Conservation (phyloP, 495 filamentous ascomycete genomes). For the Parathielavia hyrcaniae region DNA sequence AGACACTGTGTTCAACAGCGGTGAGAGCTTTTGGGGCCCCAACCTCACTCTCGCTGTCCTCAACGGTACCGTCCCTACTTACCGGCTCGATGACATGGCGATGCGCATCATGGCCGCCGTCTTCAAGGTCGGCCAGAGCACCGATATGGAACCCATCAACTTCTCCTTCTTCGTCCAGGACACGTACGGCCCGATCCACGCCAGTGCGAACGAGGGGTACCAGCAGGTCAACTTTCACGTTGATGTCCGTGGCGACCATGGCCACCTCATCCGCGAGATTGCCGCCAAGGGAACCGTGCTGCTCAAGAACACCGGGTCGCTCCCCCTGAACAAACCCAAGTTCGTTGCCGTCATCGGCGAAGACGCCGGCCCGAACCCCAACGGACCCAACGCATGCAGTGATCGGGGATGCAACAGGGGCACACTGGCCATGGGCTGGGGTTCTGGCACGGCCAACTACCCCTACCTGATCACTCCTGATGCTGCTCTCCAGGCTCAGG, state of each 20-base stretch:
- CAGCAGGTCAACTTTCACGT: conserved; percentile 76
- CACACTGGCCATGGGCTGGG: conserved; percentile 92
- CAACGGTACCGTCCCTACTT: conserved; percentile 86
- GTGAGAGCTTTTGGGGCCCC: conserved; percentile 71
- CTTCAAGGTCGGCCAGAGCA: conserved; percentile 77
- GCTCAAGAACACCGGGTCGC: conserved; percentile 72
- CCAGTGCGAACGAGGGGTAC: conserved; percentile 52
- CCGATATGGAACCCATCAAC: conserved; percentile 61
- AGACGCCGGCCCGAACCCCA: conserved; percentile 68
- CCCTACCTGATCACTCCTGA: conserved; percentile 88
- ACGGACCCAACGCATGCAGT: conserved; percentile 77
- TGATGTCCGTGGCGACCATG: conserved; percentile 75
- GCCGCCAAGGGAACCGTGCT: conserved; percentile 76
- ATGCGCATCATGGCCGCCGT: conserved; percentile 88
- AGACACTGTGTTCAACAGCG: conserved; percentile 67
- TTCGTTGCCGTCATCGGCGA: conserved; percentile 78
- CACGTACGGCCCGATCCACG: conserved; percentile 66
- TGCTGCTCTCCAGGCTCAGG: conserved; percentile 72
- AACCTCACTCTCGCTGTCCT: conserved; percentile 79
- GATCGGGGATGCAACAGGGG: conserved; percentile 83
- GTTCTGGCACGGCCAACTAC: conserved; percentile 81
- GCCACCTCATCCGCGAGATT: conserved; percentile 61
- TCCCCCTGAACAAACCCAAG: conserved; percentile 71
- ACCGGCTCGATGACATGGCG: conserved; percentile 89
- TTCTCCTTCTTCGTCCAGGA: conserved; percentile 81